These are phyloP conservation scores for Tulasnella sp. DNA, from an alignment of 768 basidiomycete species.

Conservation along the genomic window DNA sequence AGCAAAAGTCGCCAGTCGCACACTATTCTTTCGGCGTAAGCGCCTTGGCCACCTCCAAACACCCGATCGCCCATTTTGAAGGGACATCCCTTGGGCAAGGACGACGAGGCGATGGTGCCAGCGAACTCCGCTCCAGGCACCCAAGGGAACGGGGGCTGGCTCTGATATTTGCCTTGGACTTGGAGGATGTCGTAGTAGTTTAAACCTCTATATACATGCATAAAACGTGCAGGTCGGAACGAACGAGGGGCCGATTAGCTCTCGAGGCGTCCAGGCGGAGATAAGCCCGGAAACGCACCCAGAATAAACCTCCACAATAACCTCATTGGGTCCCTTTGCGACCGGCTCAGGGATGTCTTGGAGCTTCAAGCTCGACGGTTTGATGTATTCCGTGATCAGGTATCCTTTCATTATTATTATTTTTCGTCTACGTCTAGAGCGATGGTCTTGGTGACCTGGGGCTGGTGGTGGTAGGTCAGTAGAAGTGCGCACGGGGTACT, in stretches of 20 bases:
- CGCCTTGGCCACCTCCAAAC: slow-evolving; percentile 79
- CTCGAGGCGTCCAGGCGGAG: background rate
- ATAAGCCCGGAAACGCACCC: slow-evolving; percentile 43
- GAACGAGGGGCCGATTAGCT: slow-evolving; percentile 5
- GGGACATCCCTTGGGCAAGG: slow-evolving; percentile 76
- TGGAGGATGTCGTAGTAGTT: slow-evolving; percentile 88
- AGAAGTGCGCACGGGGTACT: too few relatives aligned
- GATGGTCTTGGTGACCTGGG: background rate
- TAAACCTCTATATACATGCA: slow-evolving; percentile 49
- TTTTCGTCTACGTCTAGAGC: background rate
- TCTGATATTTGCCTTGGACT: slow-evolving; percentile 60
- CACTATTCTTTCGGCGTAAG: slow-evolving; percentile 76
- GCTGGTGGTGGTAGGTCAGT: background rate
- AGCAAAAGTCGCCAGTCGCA: slow-evolving; percentile 56
- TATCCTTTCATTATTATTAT: slow-evolving; percentile 93
- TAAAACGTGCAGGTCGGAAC: background rate
- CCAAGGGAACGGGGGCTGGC: slow-evolving; percentile 63
- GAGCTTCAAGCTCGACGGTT: slow-evolving; percentile 66
- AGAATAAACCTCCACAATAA: slow-evolving; percentile 75
- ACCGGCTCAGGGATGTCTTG: slow-evolving; percentile 64
- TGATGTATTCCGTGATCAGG: slow-evolving; percentile 67
- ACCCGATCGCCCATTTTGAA: slow-evolving; percentile 85
- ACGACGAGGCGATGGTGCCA: slow-evolving; percentile 74
- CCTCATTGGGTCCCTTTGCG: slow-evolving; percentile 52
- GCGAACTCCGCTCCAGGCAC: slow-evolving; percentile 83